Conservation (phyloP, 2,329 filamentous ascomycete species). For the Coniochaeta prunicola region DNA sequence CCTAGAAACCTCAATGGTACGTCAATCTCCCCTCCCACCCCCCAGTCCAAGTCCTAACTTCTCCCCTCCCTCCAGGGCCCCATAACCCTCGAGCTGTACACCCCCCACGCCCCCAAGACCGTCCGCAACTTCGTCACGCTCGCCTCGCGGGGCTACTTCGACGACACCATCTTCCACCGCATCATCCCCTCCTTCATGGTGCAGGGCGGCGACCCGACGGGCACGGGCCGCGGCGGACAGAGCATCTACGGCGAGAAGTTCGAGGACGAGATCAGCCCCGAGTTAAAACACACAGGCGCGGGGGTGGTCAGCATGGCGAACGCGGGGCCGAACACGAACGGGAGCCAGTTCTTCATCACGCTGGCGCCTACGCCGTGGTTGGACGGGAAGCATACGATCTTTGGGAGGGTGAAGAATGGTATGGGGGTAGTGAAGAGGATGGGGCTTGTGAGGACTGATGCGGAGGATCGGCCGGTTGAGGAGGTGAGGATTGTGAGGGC, state of each 20-base stretch:
- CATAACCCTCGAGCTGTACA: conserved; percentile 86
- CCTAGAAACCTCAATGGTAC: conserved; percentile 5
- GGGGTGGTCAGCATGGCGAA: conserved; percentile 97
- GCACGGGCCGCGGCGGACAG: conserved; percentile 79
- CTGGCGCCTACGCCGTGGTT: conserved; percentile 92
- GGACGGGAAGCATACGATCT: conserved; percentile 95
- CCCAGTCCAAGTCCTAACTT: background rate
- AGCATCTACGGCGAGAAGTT: conserved; percentile 94
- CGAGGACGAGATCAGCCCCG: conserved; percentile 73
- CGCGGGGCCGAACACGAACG: conserved; percentile 85
- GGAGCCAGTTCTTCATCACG: conserved; percentile 93
- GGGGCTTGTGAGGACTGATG: conserved; percentile 77
- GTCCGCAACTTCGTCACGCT: conserved; percentile 85
- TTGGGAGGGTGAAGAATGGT: conserved; percentile 80
- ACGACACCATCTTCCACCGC: conserved; percentile 80
- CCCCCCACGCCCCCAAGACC: conserved; percentile 76
- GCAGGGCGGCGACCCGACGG: conserved; percentile 89
- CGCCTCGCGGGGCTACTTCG: conserved; percentile 78
- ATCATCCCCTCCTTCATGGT: conserved; percentile 96
- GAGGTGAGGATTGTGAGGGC: conserved; percentile 76
- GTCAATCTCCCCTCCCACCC: background rate
- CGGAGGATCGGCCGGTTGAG: conserved; percentile 73
- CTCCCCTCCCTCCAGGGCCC: conserved; percentile 52
- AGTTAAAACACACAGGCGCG: conserved; percentile 84
- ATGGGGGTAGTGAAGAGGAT: conserved; percentile 80